These are phyloP conservation scores for Mycena alexandri DNA, from an alignment of 768 basidiomycete species.

Conservation along the genomic window DNA sequence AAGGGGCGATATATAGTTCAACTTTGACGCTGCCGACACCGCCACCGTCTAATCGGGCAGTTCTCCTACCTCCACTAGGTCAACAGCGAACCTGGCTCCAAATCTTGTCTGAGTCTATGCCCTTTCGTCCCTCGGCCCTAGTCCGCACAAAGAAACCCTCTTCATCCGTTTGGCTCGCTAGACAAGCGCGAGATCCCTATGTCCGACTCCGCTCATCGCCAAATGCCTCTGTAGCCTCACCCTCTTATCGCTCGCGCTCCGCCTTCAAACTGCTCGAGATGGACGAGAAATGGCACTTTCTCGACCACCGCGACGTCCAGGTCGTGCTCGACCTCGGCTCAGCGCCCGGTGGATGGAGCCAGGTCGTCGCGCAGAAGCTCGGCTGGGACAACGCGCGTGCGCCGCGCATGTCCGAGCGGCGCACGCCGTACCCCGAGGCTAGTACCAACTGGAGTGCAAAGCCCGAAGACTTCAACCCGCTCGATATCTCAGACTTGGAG, in stretches of 20 bases:
- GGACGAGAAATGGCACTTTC: conserved; percentile 66
- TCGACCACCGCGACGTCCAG: conserved; percentile 63
- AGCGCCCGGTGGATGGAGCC: conserved; percentile 95
- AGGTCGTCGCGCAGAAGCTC: conserved; percentile 78
- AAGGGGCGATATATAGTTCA: neutral
- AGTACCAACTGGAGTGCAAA: conserved; percentile 15
- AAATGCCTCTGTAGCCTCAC: conserved; percentile 36
- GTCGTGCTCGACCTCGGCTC: conserved; percentile 90
- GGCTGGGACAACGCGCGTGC: conserved; percentile 54
- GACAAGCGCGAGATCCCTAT: conserved; percentile 80
- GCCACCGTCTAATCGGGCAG: too few species aligned
- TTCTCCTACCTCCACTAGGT: too few species aligned
- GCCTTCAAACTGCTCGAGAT: conserved; percentile 94
- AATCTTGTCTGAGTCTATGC: conserved; percentile 30
- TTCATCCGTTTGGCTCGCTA: conserved; percentile 73
- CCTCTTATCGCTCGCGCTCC: conserved; percentile 82
- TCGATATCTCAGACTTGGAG: conserved; percentile 53
- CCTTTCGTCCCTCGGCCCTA: conserved; percentile 39
- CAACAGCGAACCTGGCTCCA: neutral
- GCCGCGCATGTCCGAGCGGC: conserved; percentile 31
- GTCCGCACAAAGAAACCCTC: too few species aligned
- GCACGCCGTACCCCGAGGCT: conserved; percentile 14
- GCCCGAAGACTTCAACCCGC: conserved; percentile 52
- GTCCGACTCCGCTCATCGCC: conserved; percentile 57
- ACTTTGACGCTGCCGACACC: too few species aligned